phyloP scores from a whole-genome alignment of 2,329 filamentous ascomycete species.

The Sclerotinia subarctica region DNA sequence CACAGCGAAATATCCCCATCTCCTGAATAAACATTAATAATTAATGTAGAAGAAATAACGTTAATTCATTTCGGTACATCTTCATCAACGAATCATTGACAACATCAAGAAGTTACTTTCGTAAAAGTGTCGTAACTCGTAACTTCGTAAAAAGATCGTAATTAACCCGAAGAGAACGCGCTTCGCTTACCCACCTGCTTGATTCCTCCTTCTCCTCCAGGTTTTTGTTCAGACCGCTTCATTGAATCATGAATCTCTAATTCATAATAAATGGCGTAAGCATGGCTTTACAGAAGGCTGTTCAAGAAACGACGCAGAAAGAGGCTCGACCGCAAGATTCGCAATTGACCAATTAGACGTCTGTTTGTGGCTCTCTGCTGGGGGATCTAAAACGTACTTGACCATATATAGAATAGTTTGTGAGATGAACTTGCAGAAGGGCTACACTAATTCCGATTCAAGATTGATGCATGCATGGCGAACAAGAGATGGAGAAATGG shows the following conservation, averaged over 20 bases:
- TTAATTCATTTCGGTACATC: not conserved
- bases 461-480: constrained; percentile 9
- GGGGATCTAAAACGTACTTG: constrained; percentile 9
- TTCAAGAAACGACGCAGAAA: constrained; percentile 1
- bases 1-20: not conserved
- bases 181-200: not conserved
- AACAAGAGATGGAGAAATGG: constrained; percentile 13
- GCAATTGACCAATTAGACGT: not conserved
- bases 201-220: not conserved
- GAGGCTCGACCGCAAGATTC: constrained; percentile 6
- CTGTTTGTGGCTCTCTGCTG: not conserved
- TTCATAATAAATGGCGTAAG: not conserved
- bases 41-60: constrained; percentile 1
- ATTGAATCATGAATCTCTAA: not conserved
- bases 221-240: not conserved
- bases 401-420: not conserved
- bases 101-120: not conserved
- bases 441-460: not conserved
- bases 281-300: constrained; percentile 4
- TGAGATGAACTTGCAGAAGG: not conserved
- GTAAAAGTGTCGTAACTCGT: no score
- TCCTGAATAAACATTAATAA: not conserved
- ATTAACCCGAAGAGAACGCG: not conserved
- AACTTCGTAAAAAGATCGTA: not conserved
- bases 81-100: not conserved